Evolutionary conservation across 148 eudicot species (phyloP), one percentile per base, ranked within the genome.

Genomic region (Polygonum maritimum): DNA sequence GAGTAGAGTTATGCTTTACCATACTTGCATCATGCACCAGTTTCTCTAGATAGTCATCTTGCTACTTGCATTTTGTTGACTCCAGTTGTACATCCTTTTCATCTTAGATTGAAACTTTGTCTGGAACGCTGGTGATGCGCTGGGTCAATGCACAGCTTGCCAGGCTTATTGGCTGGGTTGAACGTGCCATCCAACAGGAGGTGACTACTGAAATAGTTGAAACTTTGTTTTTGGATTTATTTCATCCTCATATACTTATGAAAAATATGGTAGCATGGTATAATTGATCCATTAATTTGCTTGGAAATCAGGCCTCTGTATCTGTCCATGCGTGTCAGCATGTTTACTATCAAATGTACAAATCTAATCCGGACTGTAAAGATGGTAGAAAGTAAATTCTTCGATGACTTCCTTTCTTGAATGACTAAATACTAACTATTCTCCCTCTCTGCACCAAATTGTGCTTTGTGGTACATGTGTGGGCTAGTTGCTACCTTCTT

Each of bases 181-280:
- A 91, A 82, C 89, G 99, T 49, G 98, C 94, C 80, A 84, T 96
- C 79, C 96, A 91, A 72, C 99, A 96, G 81, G 99, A 96, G 99
- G 99, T 96, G 87, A 76, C 54, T 74, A 12, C 73, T 77, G 18
- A 36, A 36, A 6, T 36, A 67, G 19, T 67, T 67, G 18, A 15
- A 57, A 35, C 7, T 67, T 38, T 14, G 19, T 33, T 67, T 67
- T 67, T 44, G 44, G 38, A 67, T 36, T 67, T 31, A 14, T 35
- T 35, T 35, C 44, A 36, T 5, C 10, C 11, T 9, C 63, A 6
- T 19, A 21, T 57, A 7, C 2, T 21, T 21, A 63, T 33, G 69
- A 63, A 26, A 63, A 36, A 63, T 31, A 63, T 63, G 69, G 4
- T 31, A 31, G 39, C 38, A 63, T 63, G 69, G 39, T 33, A 63